A percentile compares a stretch with the other conserved stretches of the same genome.
Evolutionary conservation across 331 rosid genomes (phyloP).

Genomic region (Rhamnella rubrinervis): DNA sequence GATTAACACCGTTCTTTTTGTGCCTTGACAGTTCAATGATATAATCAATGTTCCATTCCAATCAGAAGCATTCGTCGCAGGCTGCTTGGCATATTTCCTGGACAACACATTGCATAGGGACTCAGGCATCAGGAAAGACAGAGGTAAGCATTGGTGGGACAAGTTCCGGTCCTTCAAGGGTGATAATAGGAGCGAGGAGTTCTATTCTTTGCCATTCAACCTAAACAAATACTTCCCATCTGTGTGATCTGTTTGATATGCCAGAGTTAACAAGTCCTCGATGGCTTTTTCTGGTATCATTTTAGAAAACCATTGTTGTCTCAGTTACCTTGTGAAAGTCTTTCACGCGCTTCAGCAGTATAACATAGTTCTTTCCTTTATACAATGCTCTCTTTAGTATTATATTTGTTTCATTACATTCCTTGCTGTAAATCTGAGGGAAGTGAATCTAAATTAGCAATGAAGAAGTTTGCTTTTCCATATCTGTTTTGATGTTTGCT

Average conservation of each 20-base stretch:
- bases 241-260: constrained; percentile 40
- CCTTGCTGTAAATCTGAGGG: constrained; percentile 59
- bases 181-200: constrained; percentile 86
- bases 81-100: constrained; percentile 73
- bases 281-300: constrained; percentile 22
- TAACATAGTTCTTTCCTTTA: constrained; percentile 41
- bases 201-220: constrained; percentile 93
- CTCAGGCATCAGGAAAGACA: constrained; percentile 56
- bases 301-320: constrained; percentile 28
- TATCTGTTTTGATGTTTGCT: constrained; percentile 5
- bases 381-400: constrained; percentile 29
- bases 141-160: constrained; percentile 99
- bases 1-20: constrained; percentile 7
- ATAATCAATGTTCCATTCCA: constrained; percentile 87
- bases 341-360: constrained; percentile 35
- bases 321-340: constrained; percentile 5
- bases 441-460: constrained; percentile 42
- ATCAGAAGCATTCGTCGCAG: constrained; percentile 93
- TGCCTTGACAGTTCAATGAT: constrained; percentile 79
- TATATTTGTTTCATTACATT: constrained; percentile 48
- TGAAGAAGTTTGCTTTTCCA: constrained; percentile 30
- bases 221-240: constrained; percentile 97
- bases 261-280: too few species aligned
- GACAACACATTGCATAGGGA: constrained; percentile 78
- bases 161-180: constrained; percentile 73